Base-by-base conservation (phyloP, 495 filamentous ascomycete species). In the Opeltia flavorubescens region DNA sequence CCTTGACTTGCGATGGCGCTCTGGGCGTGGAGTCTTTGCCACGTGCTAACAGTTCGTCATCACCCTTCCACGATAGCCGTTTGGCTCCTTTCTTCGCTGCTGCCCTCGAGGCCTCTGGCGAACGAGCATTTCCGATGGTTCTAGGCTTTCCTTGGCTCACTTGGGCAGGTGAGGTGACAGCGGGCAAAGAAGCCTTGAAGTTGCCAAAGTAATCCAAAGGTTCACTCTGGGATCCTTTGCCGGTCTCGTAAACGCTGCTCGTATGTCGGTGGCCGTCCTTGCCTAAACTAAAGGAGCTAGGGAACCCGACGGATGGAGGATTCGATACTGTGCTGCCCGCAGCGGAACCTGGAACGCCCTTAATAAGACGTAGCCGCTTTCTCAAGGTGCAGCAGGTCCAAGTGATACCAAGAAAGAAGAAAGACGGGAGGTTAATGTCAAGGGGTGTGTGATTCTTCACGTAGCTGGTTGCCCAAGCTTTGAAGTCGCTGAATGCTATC, bases 361-460 rank as follows among this genome's bases (percentile, higher is more conserved):
- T 75, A n/a, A 81, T 66, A 29, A 85, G 59, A 5, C 81, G 76
- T 20, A 81, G 68, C 4, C 78, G 70, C 53, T 68, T 77, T 39
- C 77, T 62, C 24, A 85, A 52, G 4, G 77, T 83, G 30, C 70
- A 77, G 49, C 70, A 77, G 2, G 71, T 74, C 80, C 80, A 85
- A n/a, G 61, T 58, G 21, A 77, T 57, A 1, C 76, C 76, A 2
- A 62, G 73, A 54, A 68, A 80, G n/a, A 62, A 53, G 39, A 73
- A 67, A 1, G 70, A 71, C 5, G 67, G 68, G 23, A 70, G 51
- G 50, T 54, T 66, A 18, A 70, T 55, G 48, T 72, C 67, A 11
- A 65, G 51, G 6, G 65, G 59, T 30, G 75, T 67, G 11, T 64
- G 62, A 12, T 72, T 62, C 15, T 60, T 62, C 11, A 67, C 64